Conservation (phyloP, 768 basidiomycete species). For the Mycena metata region DNA sequence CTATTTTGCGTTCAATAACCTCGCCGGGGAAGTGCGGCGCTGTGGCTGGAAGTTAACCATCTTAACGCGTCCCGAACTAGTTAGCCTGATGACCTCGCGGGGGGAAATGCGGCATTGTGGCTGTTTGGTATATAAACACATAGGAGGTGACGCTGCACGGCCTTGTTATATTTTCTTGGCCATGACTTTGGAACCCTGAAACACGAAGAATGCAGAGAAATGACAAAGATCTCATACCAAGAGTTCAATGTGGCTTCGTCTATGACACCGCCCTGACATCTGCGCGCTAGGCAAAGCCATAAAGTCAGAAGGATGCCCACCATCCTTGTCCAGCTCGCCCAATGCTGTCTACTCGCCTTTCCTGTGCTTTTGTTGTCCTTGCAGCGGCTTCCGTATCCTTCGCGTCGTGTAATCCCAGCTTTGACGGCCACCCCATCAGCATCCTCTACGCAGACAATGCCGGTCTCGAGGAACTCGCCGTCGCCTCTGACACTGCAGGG, state of each 20-base stretch:
- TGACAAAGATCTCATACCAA: constrained; percentile 25
- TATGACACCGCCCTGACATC: constrained; percentile 20
- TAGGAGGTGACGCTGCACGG: constrained; percentile 15
- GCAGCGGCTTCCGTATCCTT: constrained; percentile 12
- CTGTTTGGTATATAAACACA: constrained; percentile 15
- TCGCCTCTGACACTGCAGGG: constrained; percentile 30
- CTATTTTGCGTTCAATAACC: too few relatives aligned
- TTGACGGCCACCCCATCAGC: constrained; percentile 33
- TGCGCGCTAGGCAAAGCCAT: constrained; percentile 20
- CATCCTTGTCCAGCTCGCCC: constrained; percentile 15
- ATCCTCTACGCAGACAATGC: constrained; percentile 20
- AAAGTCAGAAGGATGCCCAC: constrained; percentile 21
- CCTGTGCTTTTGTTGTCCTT: constrained; percentile 18
- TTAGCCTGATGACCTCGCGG: constrained; percentile 10
- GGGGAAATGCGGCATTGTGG: constrained; percentile 6
- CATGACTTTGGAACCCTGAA: constrained; percentile 19
- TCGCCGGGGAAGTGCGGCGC: too few relatives aligned
- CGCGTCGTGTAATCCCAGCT: constrained; percentile 22
- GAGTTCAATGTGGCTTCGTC: constrained; percentile 14
- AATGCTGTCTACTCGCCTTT: constrained; percentile 24
- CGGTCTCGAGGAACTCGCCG: constrained; percentile 23
- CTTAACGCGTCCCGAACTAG: constrained; percentile 20
- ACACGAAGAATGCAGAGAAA: constrained; percentile 19
- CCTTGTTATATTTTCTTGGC: constrained; percentile 11
- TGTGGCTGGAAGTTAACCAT: constrained; percentile 9